Evolutionary conservation across 495 filamentous ascomycete genomes (phyloP).

Genomic region (Neurospora tetraspora): DNA sequence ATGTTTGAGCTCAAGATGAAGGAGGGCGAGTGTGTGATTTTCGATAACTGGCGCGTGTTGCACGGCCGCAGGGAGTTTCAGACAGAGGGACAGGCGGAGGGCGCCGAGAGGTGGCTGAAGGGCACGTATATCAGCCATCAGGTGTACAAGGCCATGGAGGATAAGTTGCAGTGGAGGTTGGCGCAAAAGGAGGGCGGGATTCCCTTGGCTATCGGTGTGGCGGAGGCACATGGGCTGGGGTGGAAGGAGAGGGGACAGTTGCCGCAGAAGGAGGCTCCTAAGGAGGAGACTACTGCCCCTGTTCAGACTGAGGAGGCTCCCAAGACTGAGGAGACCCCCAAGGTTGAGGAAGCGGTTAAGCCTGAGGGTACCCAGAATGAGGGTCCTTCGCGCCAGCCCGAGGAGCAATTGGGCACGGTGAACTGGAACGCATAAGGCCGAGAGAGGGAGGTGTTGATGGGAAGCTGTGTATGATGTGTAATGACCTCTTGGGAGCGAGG

Average conservation of each 20-base stretch:
- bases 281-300: neutral
- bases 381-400: neutral
- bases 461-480: neutral
- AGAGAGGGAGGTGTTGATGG: neutral
- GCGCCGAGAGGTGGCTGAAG: slow-evolving; percentile 63
- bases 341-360: neutral
- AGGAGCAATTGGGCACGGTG: neutral
- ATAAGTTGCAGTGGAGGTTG: slow-evolving; percentile 25
- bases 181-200: neutral
- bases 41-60: slow-evolving; percentile 69
- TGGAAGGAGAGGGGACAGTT: neutral
- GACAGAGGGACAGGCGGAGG: slow-evolving; percentile 26
- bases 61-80: slow-evolving; percentile 72
- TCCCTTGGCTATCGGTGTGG: neutral
- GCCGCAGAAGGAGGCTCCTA: neutral
- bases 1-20: slow-evolving; percentile 61
- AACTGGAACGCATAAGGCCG: neutral
- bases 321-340: neutral
- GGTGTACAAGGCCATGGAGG: slow-evolving; percentile 37
- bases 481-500: neutral
- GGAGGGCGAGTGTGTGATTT: slow-evolving; percentile 75
- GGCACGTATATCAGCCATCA: slow-evolving; percentile 75
- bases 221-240: neutral
- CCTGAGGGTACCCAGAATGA: neutral
- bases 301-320: neutral